A percentile compares a stretch with the other conserved stretches of the same genome.
Conservation (phyloP, 768 basidiomycete genomes). For the Amyloporia xantha region DNA sequence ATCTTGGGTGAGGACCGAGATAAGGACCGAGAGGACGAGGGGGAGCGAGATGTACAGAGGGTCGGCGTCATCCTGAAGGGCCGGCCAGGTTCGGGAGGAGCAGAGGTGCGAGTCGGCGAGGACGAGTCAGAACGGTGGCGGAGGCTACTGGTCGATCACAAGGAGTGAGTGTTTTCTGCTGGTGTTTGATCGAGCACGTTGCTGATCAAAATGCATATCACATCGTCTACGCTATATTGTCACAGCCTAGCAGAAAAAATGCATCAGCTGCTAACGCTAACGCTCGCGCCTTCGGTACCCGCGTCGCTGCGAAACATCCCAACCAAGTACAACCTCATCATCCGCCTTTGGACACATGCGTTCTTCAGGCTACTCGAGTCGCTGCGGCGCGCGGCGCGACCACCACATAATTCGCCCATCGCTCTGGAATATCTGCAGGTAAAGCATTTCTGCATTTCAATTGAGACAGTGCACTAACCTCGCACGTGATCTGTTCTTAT, state of each 20-base stretch:
- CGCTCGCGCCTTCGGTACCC: conserved; percentile 81
- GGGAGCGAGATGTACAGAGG: conserved; percentile 27
- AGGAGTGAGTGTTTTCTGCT: conserved; percentile 49
- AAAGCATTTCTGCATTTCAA: neutral
- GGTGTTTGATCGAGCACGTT: neutral
- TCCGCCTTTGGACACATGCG: conserved; percentile 85
- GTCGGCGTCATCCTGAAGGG: conserved; percentile 35
- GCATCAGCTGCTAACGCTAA: conserved; percentile 80
- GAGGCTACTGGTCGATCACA: conserved; percentile 71
- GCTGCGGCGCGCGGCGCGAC: conserved; percentile 59
- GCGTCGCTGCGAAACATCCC: conserved; percentile 86
- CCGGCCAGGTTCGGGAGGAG: conserved; percentile 20
- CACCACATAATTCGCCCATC: conserved; percentile 54
- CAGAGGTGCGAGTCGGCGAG: conserved; percentile 37
- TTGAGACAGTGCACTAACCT: neutral
- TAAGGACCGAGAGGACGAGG: conserved; percentile 18
- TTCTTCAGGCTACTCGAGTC: conserved; percentile 90
- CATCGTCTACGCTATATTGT: neutral
- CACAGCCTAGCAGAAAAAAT: conserved; percentile 85
- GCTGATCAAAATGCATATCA: neutral
- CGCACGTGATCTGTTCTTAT: neutral
- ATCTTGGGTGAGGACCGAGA: conserved; percentile 47
- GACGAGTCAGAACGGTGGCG: conserved; percentile 73
- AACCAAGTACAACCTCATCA: conserved; percentile 92
- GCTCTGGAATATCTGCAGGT: conserved; percentile 84